Base-by-base conservation (phyloP, 192 early-diverging fungal species). In the Spinellus fusiger region DNA sequence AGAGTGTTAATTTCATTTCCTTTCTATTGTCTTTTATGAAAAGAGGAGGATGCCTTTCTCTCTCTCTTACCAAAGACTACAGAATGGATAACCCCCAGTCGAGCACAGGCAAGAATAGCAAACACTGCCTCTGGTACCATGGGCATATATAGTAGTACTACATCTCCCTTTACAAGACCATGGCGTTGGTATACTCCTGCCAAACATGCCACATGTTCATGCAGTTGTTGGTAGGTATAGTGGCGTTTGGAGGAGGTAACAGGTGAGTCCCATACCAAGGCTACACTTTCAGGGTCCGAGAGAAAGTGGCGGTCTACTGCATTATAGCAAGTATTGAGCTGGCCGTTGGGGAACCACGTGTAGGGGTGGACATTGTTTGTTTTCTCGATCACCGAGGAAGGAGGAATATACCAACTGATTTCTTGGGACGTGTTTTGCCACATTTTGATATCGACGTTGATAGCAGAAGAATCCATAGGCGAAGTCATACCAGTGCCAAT, bases 61-160 rank as follows among this genome's bases (percentile, higher is more conserved):
- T 32, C 1, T 23, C 32, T n/a, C 64, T 46, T 62, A 61, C 86
- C 86, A 82, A 91, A 90, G 10, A 91, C 87, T 20, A 92, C 90
- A 49, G 84, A 86, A 56, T 92, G 89, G 10, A 93, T 75, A 10
- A 86, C 89, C n/a, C 91, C 93, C 10, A 93, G 67, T 8, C 91
- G 80, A 8, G 86, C 89, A 59, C 89, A 92, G 4, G 93, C 88
- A 10, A 95, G 85, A 85, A 95, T 92, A 3, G 84, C 86, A 61
- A 92, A 70, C 9, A 89, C 75, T 8, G 90, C 86, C 59, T 95
- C 84, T 10, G 86, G 85, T 6, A 93, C 80, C 88, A 90, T 88
- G 22, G 88, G 86, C 88, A 91, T 90, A 75, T 90, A 93, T 22
- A 95, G 77, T 34, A 93, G 59, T 4, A 92, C 91, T 4, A 77